phyloP scores from a whole-genome alignment of 352 stramenopile genomes.

The Thalassiosira exigua region DNA sequence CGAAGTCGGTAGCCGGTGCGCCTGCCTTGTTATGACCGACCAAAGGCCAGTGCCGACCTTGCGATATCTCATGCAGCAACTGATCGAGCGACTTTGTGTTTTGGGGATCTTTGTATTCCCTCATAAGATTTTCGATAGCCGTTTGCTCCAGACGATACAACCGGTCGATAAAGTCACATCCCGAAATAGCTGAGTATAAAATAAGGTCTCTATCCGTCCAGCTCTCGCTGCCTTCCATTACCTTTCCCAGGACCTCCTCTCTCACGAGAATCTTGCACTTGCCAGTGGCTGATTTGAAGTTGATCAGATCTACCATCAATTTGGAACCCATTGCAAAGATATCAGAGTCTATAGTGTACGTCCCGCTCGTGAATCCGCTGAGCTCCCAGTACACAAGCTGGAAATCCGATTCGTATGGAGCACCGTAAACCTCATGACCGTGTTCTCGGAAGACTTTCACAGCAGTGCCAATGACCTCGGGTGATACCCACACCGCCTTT shows the following conservation, averaged over 20 bases:
- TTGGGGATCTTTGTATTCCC: constrained; percentile 4
- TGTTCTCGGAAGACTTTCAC: constrained; percentile 1
- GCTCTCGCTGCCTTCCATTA: constrained; percentile 18
- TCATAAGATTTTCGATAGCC: constrained; percentile 17
- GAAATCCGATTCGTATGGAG: constrained; percentile 25
- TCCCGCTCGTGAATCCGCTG: constrained; percentile 26
- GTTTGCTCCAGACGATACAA: neutral
- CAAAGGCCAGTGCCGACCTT: neutral
- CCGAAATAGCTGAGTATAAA: constrained; percentile 14
- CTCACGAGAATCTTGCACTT: constrained; percentile 23
- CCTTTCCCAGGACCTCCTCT: constrained; percentile 7
- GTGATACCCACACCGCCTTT: neutral
- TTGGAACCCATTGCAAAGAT: constrained; percentile 33
- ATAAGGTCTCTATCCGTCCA: constrained; percentile 16
- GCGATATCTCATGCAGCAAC: neutral
- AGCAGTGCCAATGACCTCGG: neutral
- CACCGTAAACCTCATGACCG: constrained; percentile 16
- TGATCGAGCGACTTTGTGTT: neutral
- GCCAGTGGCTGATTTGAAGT: constrained; percentile 2
- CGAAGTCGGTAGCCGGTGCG: neutral
- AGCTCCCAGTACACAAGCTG: constrained; percentile 32
- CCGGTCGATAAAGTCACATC: constrained; percentile 15
- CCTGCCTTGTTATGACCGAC: neutral
- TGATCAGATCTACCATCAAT: constrained; percentile 23
- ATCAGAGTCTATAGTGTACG: constrained; percentile 30